Conservation (phyloP, 2,329 filamentous ascomycete genomes). For the Hypoxylon sp. region DNA sequence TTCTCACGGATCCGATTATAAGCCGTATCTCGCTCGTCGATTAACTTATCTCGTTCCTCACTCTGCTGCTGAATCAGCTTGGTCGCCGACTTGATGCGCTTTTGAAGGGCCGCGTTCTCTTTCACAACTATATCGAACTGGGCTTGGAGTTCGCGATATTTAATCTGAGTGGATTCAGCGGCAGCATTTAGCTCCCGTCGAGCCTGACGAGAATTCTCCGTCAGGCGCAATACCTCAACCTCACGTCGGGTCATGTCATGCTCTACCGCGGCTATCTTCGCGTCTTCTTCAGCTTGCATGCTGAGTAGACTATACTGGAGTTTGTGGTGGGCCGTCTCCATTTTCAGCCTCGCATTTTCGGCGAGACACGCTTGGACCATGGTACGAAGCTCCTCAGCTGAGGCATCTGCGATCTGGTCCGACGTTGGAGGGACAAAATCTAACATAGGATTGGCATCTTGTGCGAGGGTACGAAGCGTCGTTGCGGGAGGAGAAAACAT, state of each 20-base stretch:
- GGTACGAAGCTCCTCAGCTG: conserved; percentile 68
- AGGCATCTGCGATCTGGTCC: conserved; percentile 67
- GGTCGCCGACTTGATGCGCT: conserved; percentile 80
- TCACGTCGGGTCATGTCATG: conserved; percentile 92
- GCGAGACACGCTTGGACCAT: conserved; percentile 70
- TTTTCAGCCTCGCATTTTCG: conserved; percentile 76
- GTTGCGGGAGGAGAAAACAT: conserved; percentile 71
- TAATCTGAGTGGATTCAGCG: conserved; percentile 68
- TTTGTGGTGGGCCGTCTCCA: conserved; percentile 90
- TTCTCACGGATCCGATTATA: conserved; percentile 91
- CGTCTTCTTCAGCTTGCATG: conserved; percentile 86
- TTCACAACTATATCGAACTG: conserved; percentile 76
- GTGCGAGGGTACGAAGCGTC: conserved; percentile 41
- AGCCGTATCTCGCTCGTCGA: conserved; percentile 82
- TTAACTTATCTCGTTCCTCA: conserved; percentile 77
- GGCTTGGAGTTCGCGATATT: conserved; percentile 74
- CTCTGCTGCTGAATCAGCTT: conserved; percentile 84
- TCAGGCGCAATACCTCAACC: conserved; percentile 84
- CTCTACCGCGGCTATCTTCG: conserved; percentile 90
- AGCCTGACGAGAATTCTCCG: conserved; percentile 77
- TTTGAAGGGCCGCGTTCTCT: conserved; percentile 75
- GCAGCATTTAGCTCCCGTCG: conserved; percentile 67
- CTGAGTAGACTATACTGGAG: conserved; percentile 88
- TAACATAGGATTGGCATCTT: conserved; percentile 44
- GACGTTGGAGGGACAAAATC: conserved; percentile 65